Base-by-base conservation (phyloP, 2,329 filamentous ascomycete species). In the Aphanocladium album region DNA sequence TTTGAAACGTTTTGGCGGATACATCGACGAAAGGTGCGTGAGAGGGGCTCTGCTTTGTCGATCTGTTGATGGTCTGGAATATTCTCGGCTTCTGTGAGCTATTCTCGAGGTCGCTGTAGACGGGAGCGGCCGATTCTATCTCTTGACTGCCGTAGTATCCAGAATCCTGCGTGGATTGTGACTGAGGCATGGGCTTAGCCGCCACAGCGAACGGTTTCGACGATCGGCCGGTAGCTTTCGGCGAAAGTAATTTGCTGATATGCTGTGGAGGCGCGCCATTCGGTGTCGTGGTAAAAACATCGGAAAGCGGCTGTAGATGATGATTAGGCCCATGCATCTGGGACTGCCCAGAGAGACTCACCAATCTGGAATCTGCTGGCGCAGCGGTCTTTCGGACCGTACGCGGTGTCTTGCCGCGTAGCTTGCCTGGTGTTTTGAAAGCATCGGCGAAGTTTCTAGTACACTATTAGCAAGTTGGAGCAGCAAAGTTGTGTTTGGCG, bases 391-490 rank as follows among this genome's bases (percentile, higher is more conserved):
- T 92, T 60, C 86, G 83, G 37, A 78, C 79, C 19, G 89, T 91
- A 63, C 88, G 83, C 46, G 90, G 90, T 30, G 90, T 93, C 77
- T 91, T 93, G 60, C 88, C 90, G 65, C 90, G 87, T 71, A 95
- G 76, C 72, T 91, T 93, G 60, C 90, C 90, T 3, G 91, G 91
- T 41, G 91, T 95, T 72, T 98, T 99, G 79, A 98, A 97, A n/a
- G 96, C 87, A 69, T 98, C 93, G 64, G 91, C 85, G 62, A 98
- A 88, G 72, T 93, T 93, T 64, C 95, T 98, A 68, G 27, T 8
- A 14, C 35, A 12, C 39, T 46, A 61, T 77, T 64, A 77, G 74
- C 64, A 65, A 58, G 62, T 17, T 17, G 33, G 11, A 37, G 25
- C 43, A 56, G 57, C 35, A 16, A 57, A 60, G 5, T 11, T 21